phyloP scores from a whole-genome alignment of 2,329 filamentous ascomycete genomes.

The Diplodia corticola region DNA sequence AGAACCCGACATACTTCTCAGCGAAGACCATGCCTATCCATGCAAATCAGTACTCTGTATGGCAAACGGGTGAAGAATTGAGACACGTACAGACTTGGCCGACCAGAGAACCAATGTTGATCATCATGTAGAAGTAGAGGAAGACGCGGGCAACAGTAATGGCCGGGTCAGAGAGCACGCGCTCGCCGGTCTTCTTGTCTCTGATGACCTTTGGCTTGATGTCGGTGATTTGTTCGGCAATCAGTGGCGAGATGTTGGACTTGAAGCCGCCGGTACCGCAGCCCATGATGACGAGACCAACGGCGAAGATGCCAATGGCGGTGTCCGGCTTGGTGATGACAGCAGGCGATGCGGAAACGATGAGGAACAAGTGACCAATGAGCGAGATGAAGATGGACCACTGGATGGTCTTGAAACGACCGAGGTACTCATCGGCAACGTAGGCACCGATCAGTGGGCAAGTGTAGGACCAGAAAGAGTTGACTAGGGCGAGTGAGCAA shows the following conservation, averaged over 20 bases:
- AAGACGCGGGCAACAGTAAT: conserved; percentile 69
- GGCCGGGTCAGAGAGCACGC: conserved; percentile 69
- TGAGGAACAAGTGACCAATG: conserved; percentile 56
- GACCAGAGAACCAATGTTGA: conserved; percentile 65
- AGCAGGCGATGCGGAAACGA: conserved; percentile 55
- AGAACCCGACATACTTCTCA: conserved; percentile 76
- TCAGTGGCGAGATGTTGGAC: conserved; percentile 58
- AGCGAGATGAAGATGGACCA: conserved; percentile 49
- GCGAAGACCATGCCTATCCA: conserved; percentile 67
- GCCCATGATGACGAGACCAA: conserved; percentile 51
- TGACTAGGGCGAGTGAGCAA: conserved; percentile 31
- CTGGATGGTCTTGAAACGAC: conserved; percentile 63
- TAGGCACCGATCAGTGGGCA: conserved; percentile 55
- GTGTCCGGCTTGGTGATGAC: conserved; percentile 42
- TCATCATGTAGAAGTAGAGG: conserved; percentile 70
- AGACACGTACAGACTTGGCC: conserved; percentile 45
- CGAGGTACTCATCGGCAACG: conserved; percentile 59
- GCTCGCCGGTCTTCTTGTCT: conserved; percentile 56
- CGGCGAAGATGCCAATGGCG: conserved; percentile 54
- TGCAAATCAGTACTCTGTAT: background rate
- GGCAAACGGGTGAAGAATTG: background rate
- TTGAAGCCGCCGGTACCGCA: conserved; percentile 52
- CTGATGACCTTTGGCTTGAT: conserved; percentile 59
- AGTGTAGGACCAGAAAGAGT: conserved; percentile 44
- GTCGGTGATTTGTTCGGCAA: conserved; percentile 69